These are phyloP conservation scores for Rauvolfia tetraphylla DNA, from an alignment of 257 asterid genomes.

Conservation along the genomic window DNA sequence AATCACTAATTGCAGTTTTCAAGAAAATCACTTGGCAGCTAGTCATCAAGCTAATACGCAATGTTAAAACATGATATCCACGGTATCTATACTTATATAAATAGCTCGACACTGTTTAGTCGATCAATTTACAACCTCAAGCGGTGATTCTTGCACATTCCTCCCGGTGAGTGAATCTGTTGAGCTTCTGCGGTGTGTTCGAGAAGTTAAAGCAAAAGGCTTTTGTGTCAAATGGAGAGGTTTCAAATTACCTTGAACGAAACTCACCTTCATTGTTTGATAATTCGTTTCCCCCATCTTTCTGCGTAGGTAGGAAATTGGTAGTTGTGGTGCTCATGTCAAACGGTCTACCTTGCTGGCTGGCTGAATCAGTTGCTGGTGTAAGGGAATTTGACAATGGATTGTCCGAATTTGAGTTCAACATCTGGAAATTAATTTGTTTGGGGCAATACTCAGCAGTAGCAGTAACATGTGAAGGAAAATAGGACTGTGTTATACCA, in stretches of 20 bases:
- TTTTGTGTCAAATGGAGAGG: neutral
- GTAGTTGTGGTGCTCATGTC: slow-evolving; percentile 45
- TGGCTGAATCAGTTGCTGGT: slow-evolving; percentile 22
- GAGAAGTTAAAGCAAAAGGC: neutral
- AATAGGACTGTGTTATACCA: slow-evolving; percentile 45
- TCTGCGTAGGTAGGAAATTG: slow-evolving; percentile 51
- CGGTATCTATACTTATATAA: neutral
- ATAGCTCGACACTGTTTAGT: neutral
- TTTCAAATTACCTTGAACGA: slow-evolving; percentile 16
- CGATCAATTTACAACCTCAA: neutral
- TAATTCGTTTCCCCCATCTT: slow-evolving; percentile 21
- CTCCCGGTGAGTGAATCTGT: neutral
- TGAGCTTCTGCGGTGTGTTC: neutral
- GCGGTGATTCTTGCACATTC: neutral
- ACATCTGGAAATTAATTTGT: slow-evolving; percentile 40
- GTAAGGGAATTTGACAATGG: slow-evolving; percentile 27
- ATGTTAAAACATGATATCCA: slow-evolving; percentile 2
- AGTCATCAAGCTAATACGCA: neutral
- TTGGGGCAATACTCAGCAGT: slow-evolving; percentile 33
- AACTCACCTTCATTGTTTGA: slow-evolving; percentile 23
- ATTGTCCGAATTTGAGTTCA: slow-evolving; percentile 25
- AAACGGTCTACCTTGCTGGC: slow-evolving; percentile 36
- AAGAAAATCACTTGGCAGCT: neutral
- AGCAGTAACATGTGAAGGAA: slow-evolving; percentile 35
- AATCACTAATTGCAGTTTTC: neutral